Evolutionary conservation across 1,284 basidiomycete species (phyloP).

Genomic region (Tylopilus sp.): DNA sequence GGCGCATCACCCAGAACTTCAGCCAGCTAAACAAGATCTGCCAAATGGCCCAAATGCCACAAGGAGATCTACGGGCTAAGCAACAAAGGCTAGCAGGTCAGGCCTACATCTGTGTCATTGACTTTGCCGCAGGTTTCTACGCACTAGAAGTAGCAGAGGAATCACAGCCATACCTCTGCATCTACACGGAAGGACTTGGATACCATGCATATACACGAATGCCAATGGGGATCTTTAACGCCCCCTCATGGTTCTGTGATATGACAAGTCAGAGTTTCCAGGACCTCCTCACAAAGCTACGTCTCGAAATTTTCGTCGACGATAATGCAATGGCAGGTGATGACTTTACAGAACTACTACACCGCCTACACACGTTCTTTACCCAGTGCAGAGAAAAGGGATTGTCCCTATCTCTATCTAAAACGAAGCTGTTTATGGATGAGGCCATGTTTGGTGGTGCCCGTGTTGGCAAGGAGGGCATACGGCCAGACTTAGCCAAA

Average conservation of each 20-base stretch:
- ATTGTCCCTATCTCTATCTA: neutral
- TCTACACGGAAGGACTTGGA: neutral
- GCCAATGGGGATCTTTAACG: neutral
- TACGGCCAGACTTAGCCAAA: conserved; percentile 12
- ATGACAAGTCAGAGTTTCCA: too few species aligned
- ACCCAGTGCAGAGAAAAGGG: neutral
- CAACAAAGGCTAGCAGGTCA: conserved; percentile 4
- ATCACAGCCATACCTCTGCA: conserved; percentile 6
- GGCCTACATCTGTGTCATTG: neutral
- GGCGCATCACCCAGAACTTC: conserved; percentile 6
- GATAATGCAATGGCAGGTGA: neutral
- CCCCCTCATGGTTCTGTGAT: neutral
- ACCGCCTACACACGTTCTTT: neutral
- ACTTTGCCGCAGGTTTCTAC: conserved; percentile 1
- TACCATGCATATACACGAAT: neutral
- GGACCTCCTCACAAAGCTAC: too few species aligned
- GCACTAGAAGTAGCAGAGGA: neutral
- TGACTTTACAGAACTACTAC: neutral
- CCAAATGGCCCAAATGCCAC: neutral
- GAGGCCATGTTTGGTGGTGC: neutral
- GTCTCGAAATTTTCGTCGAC: too few species aligned
- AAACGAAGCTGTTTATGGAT: neutral
- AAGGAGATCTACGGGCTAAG: neutral
- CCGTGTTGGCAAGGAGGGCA: conserved; percentile 1
- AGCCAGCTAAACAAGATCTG: neutral